Evolutionary conservation across 148 eudicot species (phyloP), one percentile per base, ranked within the genome.

Genomic region (Dysphania ambrosioides): DNA sequence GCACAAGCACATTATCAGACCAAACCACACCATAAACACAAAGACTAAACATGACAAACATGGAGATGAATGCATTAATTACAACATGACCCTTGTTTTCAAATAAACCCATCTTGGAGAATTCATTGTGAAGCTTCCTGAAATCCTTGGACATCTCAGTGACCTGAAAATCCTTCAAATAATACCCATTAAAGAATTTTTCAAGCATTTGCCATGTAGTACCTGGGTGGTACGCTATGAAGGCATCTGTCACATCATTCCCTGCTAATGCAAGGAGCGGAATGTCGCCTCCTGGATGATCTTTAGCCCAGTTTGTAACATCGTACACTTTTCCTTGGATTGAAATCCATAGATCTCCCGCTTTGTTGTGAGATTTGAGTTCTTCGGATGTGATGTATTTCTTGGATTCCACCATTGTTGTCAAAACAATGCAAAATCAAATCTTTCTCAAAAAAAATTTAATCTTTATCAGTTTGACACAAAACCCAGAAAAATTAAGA

Each of bases 221-320:
- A 62, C 85, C 93, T 27, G 97, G 98, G 65, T 95, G 98, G 57
- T 87, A 95, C 13, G 98, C 98, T 38, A 87, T 85, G 85, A 95
- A 95, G 0, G 98, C 96, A 70, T 95, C 98, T 16, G 98, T 95
- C 0, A 84, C 97, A 73, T 95, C 98, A n/a, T 95, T 87, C 2
- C 98, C 98, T 18, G 92, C 85, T 15, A 92, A 67, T 66, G 85
- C 84, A 13, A 87, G 62, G 1, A 95, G 77, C 0, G 87, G 87
- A 29, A 80, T 68, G 31, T 86, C 89, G 1, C 98, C 97, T 11
- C 98, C 98, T 0, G 98, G 98, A 44, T 95, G 98, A 0, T 78
- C 77, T 34, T 88, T 87, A 9, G 80, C 82, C 98, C 98, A 95
- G 2, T 84, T 79, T 8, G 98, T 81, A 4, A 95, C 98, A 66